phyloP scores from a whole-genome alignment of 768 basidiomycete genomes.

The Tricholoma terreum region DNA sequence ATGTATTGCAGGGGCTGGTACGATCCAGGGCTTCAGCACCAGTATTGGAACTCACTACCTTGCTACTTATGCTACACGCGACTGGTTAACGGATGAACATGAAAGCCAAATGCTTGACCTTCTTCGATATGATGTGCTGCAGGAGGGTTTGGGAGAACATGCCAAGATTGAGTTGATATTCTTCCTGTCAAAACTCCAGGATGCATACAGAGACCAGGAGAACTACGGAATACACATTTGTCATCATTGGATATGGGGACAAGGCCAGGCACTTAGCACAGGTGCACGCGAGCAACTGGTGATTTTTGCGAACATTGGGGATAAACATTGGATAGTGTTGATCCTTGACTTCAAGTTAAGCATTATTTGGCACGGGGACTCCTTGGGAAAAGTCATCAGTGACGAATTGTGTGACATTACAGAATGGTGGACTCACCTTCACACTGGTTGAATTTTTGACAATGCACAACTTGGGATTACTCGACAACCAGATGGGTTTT shows the following conservation, averaged over 20 bases:
- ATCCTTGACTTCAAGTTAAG: background rate
- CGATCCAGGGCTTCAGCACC: background rate
- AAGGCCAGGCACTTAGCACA: background rate
- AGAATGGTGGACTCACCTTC: background rate
- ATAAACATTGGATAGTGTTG: background rate
- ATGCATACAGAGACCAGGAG: background rate
- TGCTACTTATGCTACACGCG: background rate
- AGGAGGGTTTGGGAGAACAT: background rate
- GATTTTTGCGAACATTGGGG: background rate
- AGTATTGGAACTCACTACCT: background rate
- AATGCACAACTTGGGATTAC: background rate
- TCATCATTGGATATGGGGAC: background rate
- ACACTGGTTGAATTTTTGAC: background rate
- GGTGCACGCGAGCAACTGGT: background rate
- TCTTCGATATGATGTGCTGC: background rate
- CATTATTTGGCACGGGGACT: background rate
- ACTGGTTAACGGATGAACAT: background rate
- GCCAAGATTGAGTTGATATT: background rate
- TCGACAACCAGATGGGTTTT: background rate
- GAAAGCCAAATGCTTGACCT: background rate
- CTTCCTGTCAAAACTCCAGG: background rate
- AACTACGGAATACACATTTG: background rate
- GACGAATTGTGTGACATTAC: background rate
- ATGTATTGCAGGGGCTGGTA: too few relatives aligned
- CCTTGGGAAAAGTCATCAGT: background rate